Evolutionary conservation across 2,329 filamentous ascomycete species (phyloP).

Genomic region (Elsinoe perseae): DNA sequence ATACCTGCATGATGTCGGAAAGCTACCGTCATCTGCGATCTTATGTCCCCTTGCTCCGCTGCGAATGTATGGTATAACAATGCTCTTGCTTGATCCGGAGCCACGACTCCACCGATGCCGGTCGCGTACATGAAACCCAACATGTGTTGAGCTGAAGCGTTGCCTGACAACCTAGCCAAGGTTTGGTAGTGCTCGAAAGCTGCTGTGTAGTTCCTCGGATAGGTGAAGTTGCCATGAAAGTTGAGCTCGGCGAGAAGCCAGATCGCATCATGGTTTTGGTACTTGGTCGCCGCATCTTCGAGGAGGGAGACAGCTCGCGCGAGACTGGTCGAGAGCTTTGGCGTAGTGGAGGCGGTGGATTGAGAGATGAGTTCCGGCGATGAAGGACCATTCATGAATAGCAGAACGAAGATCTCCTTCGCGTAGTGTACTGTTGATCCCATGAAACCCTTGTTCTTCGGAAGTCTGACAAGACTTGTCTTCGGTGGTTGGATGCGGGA

Average conservation of each 20-base stretch:
- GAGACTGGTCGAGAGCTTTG: constrained; percentile 46
- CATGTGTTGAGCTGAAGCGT: constrained; percentile 93
- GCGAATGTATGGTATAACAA: constrained; percentile 93
- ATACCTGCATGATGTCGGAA: constrained; percentile 82
- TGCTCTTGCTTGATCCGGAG: constrained; percentile 81
- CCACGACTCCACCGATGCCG: constrained; percentile 72
- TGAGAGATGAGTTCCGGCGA: constrained; percentile 35
- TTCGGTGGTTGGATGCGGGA: constrained; percentile 36
- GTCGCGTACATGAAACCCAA: constrained; percentile 92
- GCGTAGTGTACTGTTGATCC: constrained; percentile 53
- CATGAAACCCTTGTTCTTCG: constrained; percentile 51
- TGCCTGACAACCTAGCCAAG: constrained; percentile 69
- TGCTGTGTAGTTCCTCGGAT: constrained; percentile 70
- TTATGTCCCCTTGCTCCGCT: constrained; percentile 70
- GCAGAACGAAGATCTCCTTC: constrained; percentile 53
- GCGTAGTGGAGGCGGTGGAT: constrained; percentile 32
- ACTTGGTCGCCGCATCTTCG: constrained; percentile 46
- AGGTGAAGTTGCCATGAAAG: constrained; percentile 88
- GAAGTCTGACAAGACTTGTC: constrained; percentile 30
- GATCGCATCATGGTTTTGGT: constrained; percentile 68
- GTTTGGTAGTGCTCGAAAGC: constrained; percentile 76
- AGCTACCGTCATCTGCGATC: constrained; percentile 87
- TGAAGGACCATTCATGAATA: constrained; percentile 57
- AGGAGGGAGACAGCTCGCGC: constrained; percentile 52
- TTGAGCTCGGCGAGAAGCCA: constrained; percentile 89